A percentile compares a stretch with the other conserved stretches of the same genome.
Evolutionary conservation across 352 stramenopile genomes (phyloP).

Genomic region (Globisporangium spiculum): DNA sequence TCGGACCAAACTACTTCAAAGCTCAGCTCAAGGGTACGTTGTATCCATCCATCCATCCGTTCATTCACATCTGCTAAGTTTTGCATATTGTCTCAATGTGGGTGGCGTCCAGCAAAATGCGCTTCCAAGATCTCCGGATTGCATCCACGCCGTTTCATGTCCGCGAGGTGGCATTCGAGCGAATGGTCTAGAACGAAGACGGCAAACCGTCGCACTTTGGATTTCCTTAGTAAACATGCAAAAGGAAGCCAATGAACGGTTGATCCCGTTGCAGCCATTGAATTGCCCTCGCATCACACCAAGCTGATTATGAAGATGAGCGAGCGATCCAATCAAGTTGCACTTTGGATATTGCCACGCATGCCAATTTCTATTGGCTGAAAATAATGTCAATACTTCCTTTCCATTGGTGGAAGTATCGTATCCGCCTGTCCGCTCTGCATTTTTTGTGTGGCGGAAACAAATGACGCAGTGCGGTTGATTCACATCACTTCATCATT

Average conservation of each 20-base stretch:
- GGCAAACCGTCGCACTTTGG: neutral
- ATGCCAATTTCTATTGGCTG: constrained; percentile 15
- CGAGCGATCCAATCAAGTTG: neutral
- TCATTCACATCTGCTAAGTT: neutral
- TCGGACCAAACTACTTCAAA: constrained; percentile 36
- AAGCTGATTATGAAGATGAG: neutral
- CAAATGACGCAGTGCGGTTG: constrained; percentile 18
- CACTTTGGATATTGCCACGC: neutral
- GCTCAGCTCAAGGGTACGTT: constrained; percentile 51
- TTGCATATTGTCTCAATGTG: neutral
- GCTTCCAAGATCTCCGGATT: constrained; percentile 51
- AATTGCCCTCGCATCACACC: neutral
- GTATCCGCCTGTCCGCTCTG: neutral
- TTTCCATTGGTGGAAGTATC: constrained; percentile 34
- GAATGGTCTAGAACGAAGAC: constrained; percentile 34
- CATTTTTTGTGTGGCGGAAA: constrained; percentile 14
- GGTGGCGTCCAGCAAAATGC: constrained; percentile 40
- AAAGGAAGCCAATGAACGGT: neutral
- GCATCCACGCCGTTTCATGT: constrained; percentile 61
- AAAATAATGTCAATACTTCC: constrained; percentile 1
- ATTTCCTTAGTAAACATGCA: neutral
- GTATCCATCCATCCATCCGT: neutral
- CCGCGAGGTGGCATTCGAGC: constrained; percentile 66
- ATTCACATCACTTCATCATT: constrained; percentile 25
- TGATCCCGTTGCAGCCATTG: neutral